Evolutionary conservation across 2,329 filamentous ascomycete genomes (phyloP).

Genomic region (Fusarium decemcellulare): DNA sequence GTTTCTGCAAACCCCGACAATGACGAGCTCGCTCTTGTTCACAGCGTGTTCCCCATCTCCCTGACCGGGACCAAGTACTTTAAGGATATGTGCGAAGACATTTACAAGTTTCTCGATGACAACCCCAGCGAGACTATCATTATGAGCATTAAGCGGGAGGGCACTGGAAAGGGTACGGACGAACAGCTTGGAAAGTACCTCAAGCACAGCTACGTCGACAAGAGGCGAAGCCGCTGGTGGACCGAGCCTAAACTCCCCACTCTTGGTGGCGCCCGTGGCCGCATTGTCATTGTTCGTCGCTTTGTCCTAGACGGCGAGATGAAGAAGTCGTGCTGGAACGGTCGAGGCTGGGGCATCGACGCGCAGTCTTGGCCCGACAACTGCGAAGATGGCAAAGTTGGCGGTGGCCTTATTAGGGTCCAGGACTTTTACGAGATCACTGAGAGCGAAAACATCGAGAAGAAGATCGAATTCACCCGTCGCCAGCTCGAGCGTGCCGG

Average conservation of each 20-base stretch:
- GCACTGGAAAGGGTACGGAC: slow-evolving; percentile 84
- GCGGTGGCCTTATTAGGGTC: slow-evolving; percentile 82
- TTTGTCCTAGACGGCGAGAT: slow-evolving; percentile 76
- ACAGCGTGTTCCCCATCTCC: slow-evolving; percentile 90
- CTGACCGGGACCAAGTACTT: slow-evolving; percentile 87
- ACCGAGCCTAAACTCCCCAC: slow-evolving; percentile 82
- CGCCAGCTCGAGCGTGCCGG: slow-evolving; percentile 84
- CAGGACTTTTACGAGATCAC: slow-evolving; percentile 96
- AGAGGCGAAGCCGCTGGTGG: slow-evolving; percentile 77
- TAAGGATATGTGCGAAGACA: slow-evolving; percentile 76
- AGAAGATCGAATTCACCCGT: slow-evolving; percentile 82
- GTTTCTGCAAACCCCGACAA: slow-evolving; percentile 70
- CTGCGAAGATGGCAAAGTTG: slow-evolving; percentile 79
- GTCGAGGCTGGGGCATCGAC: slow-evolving; percentile 71
- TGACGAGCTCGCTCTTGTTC: slow-evolving; percentile 84
- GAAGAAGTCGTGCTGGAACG: slow-evolving; percentile 62
- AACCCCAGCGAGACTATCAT: slow-evolving; percentile 88
- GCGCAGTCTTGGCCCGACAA: slow-evolving; percentile 87
- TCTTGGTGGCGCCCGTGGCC: slow-evolving; percentile 84
- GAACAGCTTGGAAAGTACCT: slow-evolving; percentile 83
- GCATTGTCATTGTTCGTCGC: slow-evolving; percentile 86
- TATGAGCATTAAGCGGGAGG: slow-evolving; percentile 92
- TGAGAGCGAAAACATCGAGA: slow-evolving; percentile 80
- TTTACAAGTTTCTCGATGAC: slow-evolving; percentile 81
- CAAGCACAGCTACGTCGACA: slow-evolving; percentile 77